Evolutionary conservation across 2,329 filamentous ascomycete genomes (phyloP), one percentile per base, ranked within the genome.

Genomic region (Dactylellina leptospora): DNA sequence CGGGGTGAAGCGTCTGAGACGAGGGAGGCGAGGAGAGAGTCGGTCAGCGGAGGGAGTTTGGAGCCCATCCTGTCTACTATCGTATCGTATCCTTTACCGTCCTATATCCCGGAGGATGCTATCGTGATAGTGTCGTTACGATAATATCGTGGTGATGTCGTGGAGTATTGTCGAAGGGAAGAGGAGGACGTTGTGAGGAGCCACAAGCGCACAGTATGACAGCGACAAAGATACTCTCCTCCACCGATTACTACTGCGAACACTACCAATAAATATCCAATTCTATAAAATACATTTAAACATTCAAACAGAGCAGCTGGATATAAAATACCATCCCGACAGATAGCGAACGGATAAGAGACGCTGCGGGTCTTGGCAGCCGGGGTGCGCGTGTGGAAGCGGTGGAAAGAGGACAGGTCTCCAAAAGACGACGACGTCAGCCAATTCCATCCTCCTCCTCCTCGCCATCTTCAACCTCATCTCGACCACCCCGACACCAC

Each of bases 401-500:
- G 22, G 53, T 30, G 8, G 30, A 47, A 61, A 71, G 59, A 71
- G 66, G 66, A 62, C 66, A 71, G 51, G 54, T 63, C 66, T 58
- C 51, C 33, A 40, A 9, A 47, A 50, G 33, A 44, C 8, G 64
- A 38, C 64, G 64, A 70, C 64, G 64, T 70, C 64, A 70, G 62
- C 62, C 62, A 54, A 44, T 61, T 50, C 56, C 25, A 54, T 4
- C 40, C 25, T 36, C 51, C 18, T 40, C 25, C 38, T 40, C 25
- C 4, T 38, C 55, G 40, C 36, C 48, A 51, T 60, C 62, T 47
- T 27, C 38, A 45, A 27, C 51, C n/a, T 44, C 55, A 27, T 22
- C 40, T n/a, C 28, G n/a, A n/a, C n/a, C n/a, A n/a, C n/a, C n/a
- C n/a, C n/a, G n/a, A n/a, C n/a, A n/a, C n/a, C n/a, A n/a, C n/a